Evolutionary conservation across 805 yeast genomes (phyloP), one percentile per base, ranked within the genome.

Genomic region (Saccharomycopsis amapae): DNA sequence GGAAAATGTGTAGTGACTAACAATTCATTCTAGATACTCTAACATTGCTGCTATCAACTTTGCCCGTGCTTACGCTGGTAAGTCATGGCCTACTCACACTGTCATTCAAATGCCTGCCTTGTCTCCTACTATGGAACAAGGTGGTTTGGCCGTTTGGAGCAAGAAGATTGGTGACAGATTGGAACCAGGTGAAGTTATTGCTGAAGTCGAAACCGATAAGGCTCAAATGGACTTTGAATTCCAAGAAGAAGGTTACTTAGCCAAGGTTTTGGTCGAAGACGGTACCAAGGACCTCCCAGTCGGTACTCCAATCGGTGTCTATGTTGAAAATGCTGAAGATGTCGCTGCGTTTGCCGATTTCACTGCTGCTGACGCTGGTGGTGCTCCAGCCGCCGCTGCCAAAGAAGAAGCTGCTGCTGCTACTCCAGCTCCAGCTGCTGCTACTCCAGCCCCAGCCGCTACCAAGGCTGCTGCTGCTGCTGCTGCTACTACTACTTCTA

Each of bases 91-190:
- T 30, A 66, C 79, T 18, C 97, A 93, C 67, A 78, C 84, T 50
- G 80, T 93, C 60, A 87, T 93, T 58, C 82, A 81, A 63, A 93
- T 93, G 98, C 99, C 98, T 40, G 98, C 99, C 7, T 72, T 93
- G 59, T 90, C 97, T n/a, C 98, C 99, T 55, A 93, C 99, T 45
- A 93, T 93, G 99, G 85, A 96, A 51, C 90, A 85, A 62, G 98
- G 98, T 63, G 82, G 79, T 65, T 71, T 93, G 54, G 90, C 90
- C 33, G 72, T 78, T 49, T 93, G 98, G 98, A 75, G 79, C 62
- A 93, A 89, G 72, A 66, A 76, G 38, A 85, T 81, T 32, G 98
- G 98, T 60, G 98, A 93, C 63, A 68, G 77, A 64, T 78, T 93
- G 55, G 59, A 75, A 25, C 93, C 97, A 18, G 98, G 98, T 66